Evolutionary conservation across 129 eudicot genomes (phyloP).

Genomic region (Helichrysum umbraculigerum): DNA sequence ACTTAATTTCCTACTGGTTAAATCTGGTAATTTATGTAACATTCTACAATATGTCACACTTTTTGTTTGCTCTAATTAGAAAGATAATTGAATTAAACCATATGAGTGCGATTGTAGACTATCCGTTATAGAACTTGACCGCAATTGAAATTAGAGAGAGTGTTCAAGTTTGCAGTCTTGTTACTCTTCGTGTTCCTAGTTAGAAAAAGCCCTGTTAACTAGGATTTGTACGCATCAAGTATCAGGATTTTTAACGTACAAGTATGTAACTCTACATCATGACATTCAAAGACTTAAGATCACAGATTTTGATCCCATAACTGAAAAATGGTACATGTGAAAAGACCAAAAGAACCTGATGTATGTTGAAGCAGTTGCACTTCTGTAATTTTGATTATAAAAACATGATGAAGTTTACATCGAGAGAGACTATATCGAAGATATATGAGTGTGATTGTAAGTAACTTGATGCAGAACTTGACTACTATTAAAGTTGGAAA

Average conservation of each 20-base stretch:
- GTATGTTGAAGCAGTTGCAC: background rate
- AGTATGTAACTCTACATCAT: slow-evolving; percentile 62
- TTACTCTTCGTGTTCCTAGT: slow-evolving; percentile 16
- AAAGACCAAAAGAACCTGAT: slow-evolving; percentile 14
- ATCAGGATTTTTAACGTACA: background rate
- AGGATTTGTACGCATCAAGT: slow-evolving; percentile 17
- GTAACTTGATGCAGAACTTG: slow-evolving; percentile 43
- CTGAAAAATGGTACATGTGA: slow-evolving; percentile 18
- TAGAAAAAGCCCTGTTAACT: slow-evolving; percentile 42
- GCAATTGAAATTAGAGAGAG: slow-evolving; percentile 27
- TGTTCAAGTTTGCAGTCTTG: slow-evolving; percentile 14
- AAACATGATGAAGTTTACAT: background rate
- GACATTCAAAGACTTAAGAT: slow-evolving; percentile 45
- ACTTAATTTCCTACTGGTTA: slow-evolving; percentile 31
- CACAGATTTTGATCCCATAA: slow-evolving; percentile 22
- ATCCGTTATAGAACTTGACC: slow-evolving; percentile 41
- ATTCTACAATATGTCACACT: background rate
- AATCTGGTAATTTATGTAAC: background rate
- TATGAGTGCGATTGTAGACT: slow-evolving; percentile 25
- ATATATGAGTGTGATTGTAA: slow-evolving; percentile 30
- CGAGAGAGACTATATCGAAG: slow-evolving; percentile 21
- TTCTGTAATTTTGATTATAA: background rate
- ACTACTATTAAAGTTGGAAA: slow-evolving; percentile 32
- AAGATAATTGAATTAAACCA: background rate
- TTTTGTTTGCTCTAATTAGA: background rate